These are phyloP conservation scores for Bonnemaisonia californica DNA, from an alignment of 31 red algal genomes.

Conservation along the genomic window DNA sequence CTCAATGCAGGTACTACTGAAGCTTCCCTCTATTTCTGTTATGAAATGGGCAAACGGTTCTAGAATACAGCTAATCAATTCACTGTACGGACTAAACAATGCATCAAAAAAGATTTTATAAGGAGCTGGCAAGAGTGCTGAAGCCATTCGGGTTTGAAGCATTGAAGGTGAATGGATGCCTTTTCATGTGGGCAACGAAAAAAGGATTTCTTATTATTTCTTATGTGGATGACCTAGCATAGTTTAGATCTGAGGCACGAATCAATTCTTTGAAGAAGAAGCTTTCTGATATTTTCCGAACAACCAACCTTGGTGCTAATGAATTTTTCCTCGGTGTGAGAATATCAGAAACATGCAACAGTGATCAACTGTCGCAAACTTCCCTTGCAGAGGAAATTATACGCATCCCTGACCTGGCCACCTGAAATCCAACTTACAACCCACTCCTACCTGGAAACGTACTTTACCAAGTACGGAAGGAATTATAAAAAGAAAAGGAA, in stretches of 20 bases:
- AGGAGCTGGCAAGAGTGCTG: background rate
- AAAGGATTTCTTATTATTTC: too few species aligned
- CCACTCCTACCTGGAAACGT: slow-evolving; percentile 20
- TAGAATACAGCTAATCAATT: background rate
- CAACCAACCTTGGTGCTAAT: too few species aligned
- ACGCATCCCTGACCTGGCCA: background rate
- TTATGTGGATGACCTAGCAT: too few species aligned
- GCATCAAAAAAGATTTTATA: background rate
- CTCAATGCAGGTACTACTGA: background rate
- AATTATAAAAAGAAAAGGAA: background rate
- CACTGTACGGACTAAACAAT: background rate
- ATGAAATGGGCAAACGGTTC: background rate
- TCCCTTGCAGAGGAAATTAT: slow-evolving; percentile 31
- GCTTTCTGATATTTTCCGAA: too few species aligned
- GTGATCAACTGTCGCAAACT: too few species aligned
- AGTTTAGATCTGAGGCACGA: too few species aligned
- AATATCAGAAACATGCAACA: too few species aligned
- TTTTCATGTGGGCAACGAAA: too few species aligned
- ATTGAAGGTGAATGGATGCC: too few species aligned
- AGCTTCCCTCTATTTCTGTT: background rate
- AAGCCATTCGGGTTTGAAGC: too few species aligned
- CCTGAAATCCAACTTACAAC: slow-evolving; percentile 16
- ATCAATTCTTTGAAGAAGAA: too few species aligned
- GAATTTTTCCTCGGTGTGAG: too few species aligned
- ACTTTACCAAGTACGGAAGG: slow-evolving; percentile 5